Evolutionary conservation across 1,284 basidiomycete genomes (phyloP).

Genomic region (Volvariella surrecta): DNA sequence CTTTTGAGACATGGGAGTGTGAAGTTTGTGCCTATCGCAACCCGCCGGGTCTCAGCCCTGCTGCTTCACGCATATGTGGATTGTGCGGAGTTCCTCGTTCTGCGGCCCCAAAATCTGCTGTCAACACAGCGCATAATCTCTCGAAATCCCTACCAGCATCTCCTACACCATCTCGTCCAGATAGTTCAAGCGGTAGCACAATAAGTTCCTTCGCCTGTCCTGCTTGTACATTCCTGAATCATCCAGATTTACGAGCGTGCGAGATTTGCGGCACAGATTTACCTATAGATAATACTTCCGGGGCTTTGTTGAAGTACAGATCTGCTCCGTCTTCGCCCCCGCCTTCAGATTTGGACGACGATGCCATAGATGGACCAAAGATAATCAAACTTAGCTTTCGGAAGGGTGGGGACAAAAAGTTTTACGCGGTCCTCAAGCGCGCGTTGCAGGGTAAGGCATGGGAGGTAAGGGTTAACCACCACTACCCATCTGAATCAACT

Average conservation of each 20-base stretch:
- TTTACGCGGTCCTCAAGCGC: slow-evolving; percentile 76
- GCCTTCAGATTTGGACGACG: slow-evolving; percentile 35
- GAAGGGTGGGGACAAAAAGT: slow-evolving; percentile 81
- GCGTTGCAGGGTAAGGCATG: slow-evolving; percentile 76
- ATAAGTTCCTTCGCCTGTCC: slow-evolving; percentile 53
- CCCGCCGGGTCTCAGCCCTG: slow-evolving; percentile 55
- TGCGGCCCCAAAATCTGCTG: slow-evolving; percentile 22
- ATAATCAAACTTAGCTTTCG: slow-evolving; percentile 81
- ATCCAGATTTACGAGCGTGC: slow-evolving; percentile 66
- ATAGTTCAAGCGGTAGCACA: slow-evolving; percentile 15
- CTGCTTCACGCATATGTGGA: slow-evolving; percentile 56
- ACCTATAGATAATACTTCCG: slow-evolving; percentile 17
- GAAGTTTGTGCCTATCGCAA: slow-evolving; percentile 81
- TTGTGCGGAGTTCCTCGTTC: slow-evolving; percentile 68
- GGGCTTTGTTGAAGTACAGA: slow-evolving; percentile 24
- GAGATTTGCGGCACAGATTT: slow-evolving; percentile 85
- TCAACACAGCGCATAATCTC: slow-evolving; percentile 19
- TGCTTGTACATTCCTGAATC: slow-evolving; percentile 91
- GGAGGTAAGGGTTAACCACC: slow-evolving; percentile 43
- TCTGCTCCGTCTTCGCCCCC: slow-evolving; percentile 57
- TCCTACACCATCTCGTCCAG: slow-evolving; percentile 24
- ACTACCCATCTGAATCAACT: slow-evolving; percentile 3
- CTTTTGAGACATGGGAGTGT: slow-evolving; percentile 70
- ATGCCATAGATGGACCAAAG: slow-evolving; percentile 20
- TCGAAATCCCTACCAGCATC: slow-evolving; percentile 27